Conservation (phyloP, 768 basidiomycete species). For the Lactifluus subvellereus region DNA sequence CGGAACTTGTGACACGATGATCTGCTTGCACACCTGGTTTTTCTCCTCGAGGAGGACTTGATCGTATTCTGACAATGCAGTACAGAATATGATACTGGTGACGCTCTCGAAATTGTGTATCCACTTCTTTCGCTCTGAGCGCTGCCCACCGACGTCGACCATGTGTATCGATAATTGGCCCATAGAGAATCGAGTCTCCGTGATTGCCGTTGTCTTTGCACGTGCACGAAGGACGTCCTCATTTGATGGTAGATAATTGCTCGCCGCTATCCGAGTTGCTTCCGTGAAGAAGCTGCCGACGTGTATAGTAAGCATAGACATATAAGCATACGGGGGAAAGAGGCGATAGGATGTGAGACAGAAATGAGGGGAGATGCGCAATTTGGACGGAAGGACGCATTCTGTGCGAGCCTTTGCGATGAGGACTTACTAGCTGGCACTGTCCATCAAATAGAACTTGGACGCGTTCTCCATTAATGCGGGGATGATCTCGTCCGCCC, state of each 20-base stretch:
- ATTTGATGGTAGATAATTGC: constrained; percentile 80
- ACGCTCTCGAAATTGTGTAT: constrained; percentile 70
- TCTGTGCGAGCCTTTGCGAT: not conserved
- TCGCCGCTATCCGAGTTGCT: constrained; percentile 73
- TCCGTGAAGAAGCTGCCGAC: constrained; percentile 72
- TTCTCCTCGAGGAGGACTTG: constrained; percentile 66
- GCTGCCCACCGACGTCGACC: constrained; percentile 71
- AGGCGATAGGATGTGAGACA: not conserved
- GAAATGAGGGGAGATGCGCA: not conserved
- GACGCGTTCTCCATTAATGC: constrained; percentile 50
- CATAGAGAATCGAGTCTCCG: constrained; percentile 77
- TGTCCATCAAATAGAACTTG: constrained; percentile 94
- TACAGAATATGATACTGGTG: constrained; percentile 74
- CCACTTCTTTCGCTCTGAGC: constrained; percentile 58
- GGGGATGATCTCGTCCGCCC: constrained; percentile 58
- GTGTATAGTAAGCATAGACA: constrained; percentile 1
- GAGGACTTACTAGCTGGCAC: constrained; percentile 72
- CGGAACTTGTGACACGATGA: not conserved
- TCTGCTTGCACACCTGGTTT: constrained; percentile 43
- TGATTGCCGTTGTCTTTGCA: constrained; percentile 85
- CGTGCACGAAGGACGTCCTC: constrained; percentile 85
- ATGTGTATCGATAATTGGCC: constrained; percentile 56
- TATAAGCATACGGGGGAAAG: not conserved
- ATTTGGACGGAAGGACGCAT: not conserved
- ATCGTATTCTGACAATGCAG: constrained; percentile 70